Base-by-base conservation (phyloP, 306 rosid species). In the Fragaria iinumae region DNA sequence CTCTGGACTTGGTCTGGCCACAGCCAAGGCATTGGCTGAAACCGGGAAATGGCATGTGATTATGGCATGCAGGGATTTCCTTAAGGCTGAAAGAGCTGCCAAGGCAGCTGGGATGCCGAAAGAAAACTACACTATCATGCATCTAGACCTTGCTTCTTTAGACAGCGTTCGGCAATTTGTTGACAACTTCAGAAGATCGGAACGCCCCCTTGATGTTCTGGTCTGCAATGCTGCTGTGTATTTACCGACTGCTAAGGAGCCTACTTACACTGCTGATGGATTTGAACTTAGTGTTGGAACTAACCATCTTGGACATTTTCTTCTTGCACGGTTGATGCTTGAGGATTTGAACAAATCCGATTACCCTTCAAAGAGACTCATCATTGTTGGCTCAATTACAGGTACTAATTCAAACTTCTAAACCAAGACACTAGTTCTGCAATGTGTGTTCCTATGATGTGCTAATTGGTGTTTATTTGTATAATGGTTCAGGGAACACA, bases 41-140 rank as follows among this genome's bases (percentile, higher is more conserved):
- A 89, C 97, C 1, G 98, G 99, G 69, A 92, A 96, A 82, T 96
- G 99, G 99, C 93, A 96, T 73, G 86, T 96, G 8, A 91, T 89
- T 78, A 91, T 96, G 99, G 99, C 99, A 27, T 96, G 99, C 89
- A 93, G 99, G 89, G 98, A 96, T 82, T 96, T 84, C 88, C 99
- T 96, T 80, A 96, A 96, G 86, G 84, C 98, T 50, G 91, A 94
- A 79, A 92, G 96, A 85, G 99, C 98, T 52, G 99, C 98, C 39
- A 96, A 96, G 79, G 80, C 96, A 21, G 93, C 96, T 18, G 99
- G 99, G 74, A 88, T 96, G 1, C 49, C 86, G 11, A 91, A 92
- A 84, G 98, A 92, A 71, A 91, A 88, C 85, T 92, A 91, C 84
- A 88, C 82, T 55, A 86, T 96, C n/a, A 91, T 91, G 97, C 99